A percentile compares a stretch with the other conserved stretches of the same genome.
Conservation (phyloP, 83 land plant species). For the Diphasiastrum complanatum region DNA sequence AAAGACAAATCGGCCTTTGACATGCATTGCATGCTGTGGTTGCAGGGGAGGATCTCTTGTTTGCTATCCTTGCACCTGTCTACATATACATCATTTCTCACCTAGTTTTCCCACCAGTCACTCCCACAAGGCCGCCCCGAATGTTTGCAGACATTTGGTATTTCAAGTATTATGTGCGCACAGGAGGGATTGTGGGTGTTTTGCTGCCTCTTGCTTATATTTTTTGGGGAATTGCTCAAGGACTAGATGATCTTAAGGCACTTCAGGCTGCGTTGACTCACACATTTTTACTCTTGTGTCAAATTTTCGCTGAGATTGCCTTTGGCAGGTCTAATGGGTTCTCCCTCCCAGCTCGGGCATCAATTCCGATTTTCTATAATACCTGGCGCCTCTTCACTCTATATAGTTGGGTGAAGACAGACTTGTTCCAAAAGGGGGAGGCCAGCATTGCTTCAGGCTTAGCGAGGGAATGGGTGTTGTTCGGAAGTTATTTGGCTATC, state of each 20-base stretch:
- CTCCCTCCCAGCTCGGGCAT: conserved; percentile 50
- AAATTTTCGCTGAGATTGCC: conserved; percentile 56
- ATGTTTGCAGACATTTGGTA: conserved; percentile 28
- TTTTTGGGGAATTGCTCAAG: conserved; percentile 43
- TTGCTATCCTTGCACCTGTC: conserved; percentile 41
- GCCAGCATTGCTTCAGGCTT: conserved; percentile 8
- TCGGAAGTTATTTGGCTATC: conserved; percentile 39
- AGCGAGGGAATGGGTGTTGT: conserved; percentile 10
- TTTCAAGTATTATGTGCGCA: conserved; percentile 31
- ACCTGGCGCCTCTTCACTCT: conserved; percentile 51
- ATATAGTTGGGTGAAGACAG: conserved; percentile 44
- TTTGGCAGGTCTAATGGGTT: conserved; percentile 27
- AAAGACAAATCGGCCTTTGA: too few relatives aligned
- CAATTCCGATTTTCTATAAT: conserved; percentile 67
- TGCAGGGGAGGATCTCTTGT: conserved; percentile 35
- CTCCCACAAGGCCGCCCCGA: not conserved
- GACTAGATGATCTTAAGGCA: conserved; percentile 48
- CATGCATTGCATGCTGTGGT: too few relatives aligned
- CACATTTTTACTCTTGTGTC: conserved; percentile 51
- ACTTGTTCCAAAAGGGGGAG: conserved; percentile 26
- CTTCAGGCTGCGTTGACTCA: conserved; percentile 60
- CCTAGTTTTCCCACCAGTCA: conserved; percentile 34
- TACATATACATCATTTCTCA: conserved; percentile 48
- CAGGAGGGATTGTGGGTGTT: conserved; percentile 49
- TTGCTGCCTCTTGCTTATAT: conserved; percentile 52